Evolutionary conservation across 805 yeast species (phyloP).

Genomic region (Candida rishiriensis): DNA sequence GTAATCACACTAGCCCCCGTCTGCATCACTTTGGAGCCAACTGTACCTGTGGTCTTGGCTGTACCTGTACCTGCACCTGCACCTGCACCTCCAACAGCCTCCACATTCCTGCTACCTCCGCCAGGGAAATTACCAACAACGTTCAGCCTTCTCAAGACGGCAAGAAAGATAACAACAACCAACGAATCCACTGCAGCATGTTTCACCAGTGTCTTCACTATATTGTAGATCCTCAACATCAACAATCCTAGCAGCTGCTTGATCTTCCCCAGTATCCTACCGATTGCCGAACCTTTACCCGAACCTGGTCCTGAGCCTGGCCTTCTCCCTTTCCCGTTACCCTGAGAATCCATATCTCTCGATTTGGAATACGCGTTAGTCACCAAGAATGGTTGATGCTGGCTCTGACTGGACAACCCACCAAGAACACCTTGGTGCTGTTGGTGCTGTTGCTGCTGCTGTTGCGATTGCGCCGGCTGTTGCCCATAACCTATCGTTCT

Average conservation of each 20-base stretch:
- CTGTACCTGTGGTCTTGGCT: not conserved
- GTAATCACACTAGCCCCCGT: not conserved
- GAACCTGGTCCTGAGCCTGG: not conserved
- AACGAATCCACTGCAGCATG: constrained; percentile 22
- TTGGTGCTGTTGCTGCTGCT: not conserved
- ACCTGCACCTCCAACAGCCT: not conserved
- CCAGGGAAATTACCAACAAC: not conserved
- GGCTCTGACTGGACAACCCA: too few relatives aligned
- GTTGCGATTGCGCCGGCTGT: constrained; percentile 7
- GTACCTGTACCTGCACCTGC: too few relatives aligned
- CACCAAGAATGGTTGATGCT: not conserved
- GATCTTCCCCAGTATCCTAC: constrained; percentile 2
- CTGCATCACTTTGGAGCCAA: not conserved
- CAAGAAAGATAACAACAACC: constrained; percentile 11
- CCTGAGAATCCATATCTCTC: not conserved
- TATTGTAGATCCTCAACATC: constrained; percentile 7
- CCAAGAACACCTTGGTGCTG: not conserved
- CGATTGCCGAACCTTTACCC: not conserved
- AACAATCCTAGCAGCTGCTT: constrained; percentile 6
- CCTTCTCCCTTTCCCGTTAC: not conserved
- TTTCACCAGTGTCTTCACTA: constrained; percentile 9
- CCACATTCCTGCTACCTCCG: not conserved
- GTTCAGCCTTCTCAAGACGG: constrained; percentile 12
- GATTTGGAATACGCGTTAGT: not conserved
- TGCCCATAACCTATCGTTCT: constrained; percentile 13